These are phyloP conservation scores for Massarina eburnea DNA, from an alignment of 2,329 filamentous ascomycete genomes.

Conservation along the genomic window DNA sequence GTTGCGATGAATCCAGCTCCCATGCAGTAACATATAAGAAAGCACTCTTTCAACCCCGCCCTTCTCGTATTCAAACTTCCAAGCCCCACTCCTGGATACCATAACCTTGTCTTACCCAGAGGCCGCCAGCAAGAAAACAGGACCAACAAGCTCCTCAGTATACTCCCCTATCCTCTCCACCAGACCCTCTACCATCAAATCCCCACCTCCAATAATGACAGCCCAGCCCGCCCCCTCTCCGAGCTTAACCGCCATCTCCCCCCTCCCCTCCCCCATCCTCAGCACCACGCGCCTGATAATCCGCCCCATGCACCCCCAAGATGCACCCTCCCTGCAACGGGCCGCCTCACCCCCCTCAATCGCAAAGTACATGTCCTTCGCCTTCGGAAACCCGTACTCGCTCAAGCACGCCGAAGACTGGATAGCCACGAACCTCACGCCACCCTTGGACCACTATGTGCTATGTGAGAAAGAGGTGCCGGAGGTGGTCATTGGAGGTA, in stretches of 20 bases:
- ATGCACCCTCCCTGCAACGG: constrained; percentile 25
- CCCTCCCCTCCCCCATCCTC: constrained; percentile 32
- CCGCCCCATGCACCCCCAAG: constrained; percentile 35
- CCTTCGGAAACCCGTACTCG: constrained; percentile 46
- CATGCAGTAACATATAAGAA: too few species aligned
- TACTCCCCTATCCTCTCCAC: background rate
- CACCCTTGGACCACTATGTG: constrained; percentile 19
- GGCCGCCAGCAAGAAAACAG: background rate
- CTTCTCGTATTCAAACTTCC: too few species aligned
- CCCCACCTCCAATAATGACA: constrained; percentile 14
- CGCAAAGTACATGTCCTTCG: constrained; percentile 39
- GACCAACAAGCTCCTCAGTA: background rate
- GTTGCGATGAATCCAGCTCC: too few species aligned
- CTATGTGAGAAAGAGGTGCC: constrained; percentile 9
- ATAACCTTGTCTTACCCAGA: too few species aligned
- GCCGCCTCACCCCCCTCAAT: constrained; percentile 36
- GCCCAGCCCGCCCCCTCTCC: constrained; percentile 15
- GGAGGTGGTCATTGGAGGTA: background rate
- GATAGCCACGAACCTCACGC: constrained; percentile 33
- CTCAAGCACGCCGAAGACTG: constrained; percentile 33
- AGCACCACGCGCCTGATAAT: constrained; percentile 29
- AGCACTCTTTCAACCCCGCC: too few species aligned
- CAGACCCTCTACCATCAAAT: background rate
- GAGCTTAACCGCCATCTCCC: constrained; percentile 2
- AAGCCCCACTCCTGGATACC: too few species aligned